phyloP scores from a whole-genome alignment of 768 basidiomycete genomes.

The Pleurotus ostreatus region DNA sequence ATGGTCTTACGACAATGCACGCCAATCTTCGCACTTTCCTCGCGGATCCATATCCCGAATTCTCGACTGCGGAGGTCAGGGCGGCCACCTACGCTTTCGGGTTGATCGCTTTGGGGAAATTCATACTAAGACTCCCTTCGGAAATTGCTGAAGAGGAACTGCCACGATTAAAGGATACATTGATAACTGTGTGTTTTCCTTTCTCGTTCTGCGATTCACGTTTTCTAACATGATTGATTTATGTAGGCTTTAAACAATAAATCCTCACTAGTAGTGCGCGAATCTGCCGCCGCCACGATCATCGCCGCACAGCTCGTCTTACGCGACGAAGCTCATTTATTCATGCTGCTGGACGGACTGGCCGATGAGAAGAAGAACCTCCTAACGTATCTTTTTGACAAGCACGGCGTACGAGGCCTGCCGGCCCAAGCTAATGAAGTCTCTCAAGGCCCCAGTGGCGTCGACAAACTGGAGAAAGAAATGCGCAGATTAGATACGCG shows the following conservation, averaged over 20 bases:
- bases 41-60: slow-evolving; percentile 37
- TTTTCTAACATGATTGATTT: slow-evolving; percentile 8
- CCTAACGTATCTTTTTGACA: slow-evolving; percentile 85
- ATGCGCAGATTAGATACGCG: slow-evolving; percentile 77
- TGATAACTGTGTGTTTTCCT: slow-evolving; percentile 59
- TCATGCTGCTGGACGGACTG: slow-evolving; percentile 73
- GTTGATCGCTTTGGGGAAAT: slow-evolving; percentile 78
- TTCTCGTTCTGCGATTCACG: not conserved
- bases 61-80: slow-evolving; percentile 48
- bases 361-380: slow-evolving; percentile 91
- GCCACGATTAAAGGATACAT: slow-evolving; percentile 66
- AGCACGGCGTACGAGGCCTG: slow-evolving; percentile 68
- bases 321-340: slow-evolving; percentile 79
- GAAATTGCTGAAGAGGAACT: slow-evolving; percentile 87
- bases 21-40: slow-evolving; percentile 66
- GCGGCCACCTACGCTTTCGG: slow-evolving; percentile 77
- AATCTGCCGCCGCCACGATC: slow-evolving; percentile 78
- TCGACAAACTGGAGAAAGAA: slow-evolving; percentile 75
- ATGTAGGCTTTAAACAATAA: slow-evolving; percentile 66
- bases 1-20: slow-evolving; percentile 81
- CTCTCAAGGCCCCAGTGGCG: slow-evolving; percentile 38
- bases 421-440: slow-evolving; percentile 51
- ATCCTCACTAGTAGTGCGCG: slow-evolving; percentile 73
- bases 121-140: slow-evolving; percentile 72
- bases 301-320: slow-evolving; percentile 83